Evolutionary conservation across 2,329 filamentous ascomycete genomes (phyloP).

Genomic region (Alternaria rosae): DNA sequence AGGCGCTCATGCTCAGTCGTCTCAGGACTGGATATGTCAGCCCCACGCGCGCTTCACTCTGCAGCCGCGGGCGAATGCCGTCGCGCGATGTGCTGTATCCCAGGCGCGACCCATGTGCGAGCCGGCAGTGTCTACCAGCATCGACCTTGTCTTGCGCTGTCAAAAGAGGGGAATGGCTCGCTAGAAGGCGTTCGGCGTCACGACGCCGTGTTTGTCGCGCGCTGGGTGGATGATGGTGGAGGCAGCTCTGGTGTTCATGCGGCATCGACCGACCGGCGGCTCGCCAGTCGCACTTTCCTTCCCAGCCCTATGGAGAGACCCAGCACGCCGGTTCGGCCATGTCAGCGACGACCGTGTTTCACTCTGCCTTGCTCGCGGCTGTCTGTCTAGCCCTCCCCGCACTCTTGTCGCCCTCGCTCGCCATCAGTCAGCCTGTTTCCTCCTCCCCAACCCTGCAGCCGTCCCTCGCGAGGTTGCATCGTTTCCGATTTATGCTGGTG

Average conservation of each 20-base stretch:
- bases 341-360: constrained; percentile 33
- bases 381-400: constrained; percentile 20
- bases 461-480: constrained; percentile 19
- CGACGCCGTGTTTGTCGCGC: constrained; percentile 5
- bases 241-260: constrained; percentile 16
- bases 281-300: constrained; percentile 15
- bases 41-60: constrained; percentile 13
- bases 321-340: constrained; percentile 32
- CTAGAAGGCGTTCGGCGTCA: constrained; percentile 4
- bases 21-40: constrained; percentile 12
- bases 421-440: constrained; percentile 14
- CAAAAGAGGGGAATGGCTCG: background rate
- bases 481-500: constrained; percentile 4
- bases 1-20: constrained; percentile 6
- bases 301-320: constrained; percentile 27
- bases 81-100: constrained; percentile 6
- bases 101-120: constrained; percentile 6
- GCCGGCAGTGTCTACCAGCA: constrained; percentile 7
- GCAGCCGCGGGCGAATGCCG: constrained; percentile 8
- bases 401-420: constrained; percentile 26
- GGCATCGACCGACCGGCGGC: constrained; percentile 12
- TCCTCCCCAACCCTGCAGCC: constrained; percentile 11
- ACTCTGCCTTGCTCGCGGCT: constrained; percentile 16
- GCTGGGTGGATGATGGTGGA: background rate
- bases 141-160: constrained; percentile 1